These are phyloP conservation scores for Leccinum arenicola DNA, from an alignment of 768 basidiomycete genomes.

Conservation along the genomic window DNA sequence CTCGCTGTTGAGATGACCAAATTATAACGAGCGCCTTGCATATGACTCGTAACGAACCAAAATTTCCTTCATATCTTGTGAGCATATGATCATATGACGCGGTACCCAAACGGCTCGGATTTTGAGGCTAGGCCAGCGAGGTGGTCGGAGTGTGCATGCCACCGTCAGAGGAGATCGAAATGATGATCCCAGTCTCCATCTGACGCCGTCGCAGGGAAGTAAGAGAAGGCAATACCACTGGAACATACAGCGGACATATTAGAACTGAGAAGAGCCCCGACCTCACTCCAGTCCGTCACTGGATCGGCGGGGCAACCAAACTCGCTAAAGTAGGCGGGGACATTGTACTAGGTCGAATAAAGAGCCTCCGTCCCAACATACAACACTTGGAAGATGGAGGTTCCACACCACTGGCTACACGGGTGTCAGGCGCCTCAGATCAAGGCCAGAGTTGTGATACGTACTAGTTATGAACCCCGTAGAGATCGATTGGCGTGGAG, in stretches of 20 bases:
- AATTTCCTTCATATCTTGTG: too few relatives aligned
- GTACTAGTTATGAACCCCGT: slow-evolving; percentile 84
- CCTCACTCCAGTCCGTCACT: slow-evolving; percentile 75
- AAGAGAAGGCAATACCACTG: slow-evolving; percentile 86
- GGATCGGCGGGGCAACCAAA: slow-evolving; percentile 72
- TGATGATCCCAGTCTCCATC: slow-evolving; percentile 81
- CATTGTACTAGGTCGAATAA: slow-evolving; percentile 58
- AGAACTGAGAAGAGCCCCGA: slow-evolving; percentile 64
- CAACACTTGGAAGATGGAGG: slow-evolving; percentile 50
- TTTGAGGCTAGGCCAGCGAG: too few relatives aligned
- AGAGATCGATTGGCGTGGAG: slow-evolving; percentile 73
- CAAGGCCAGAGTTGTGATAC: slow-evolving; percentile 28
- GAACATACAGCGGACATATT: slow-evolving; percentile 84
- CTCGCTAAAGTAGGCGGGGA: slow-evolving; percentile 89
- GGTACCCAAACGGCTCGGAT: too few relatives aligned
- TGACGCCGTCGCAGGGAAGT: slow-evolving; percentile 78
- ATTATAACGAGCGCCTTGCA: too few relatives aligned
- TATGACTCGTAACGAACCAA: too few relatives aligned
- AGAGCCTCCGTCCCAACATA: slow-evolving; percentile 55
- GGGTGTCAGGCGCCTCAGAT: slow-evolving; percentile 1
- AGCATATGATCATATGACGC: too few relatives aligned
- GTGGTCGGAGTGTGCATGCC: too few relatives aligned
- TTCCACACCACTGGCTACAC: slow-evolving; percentile 79
- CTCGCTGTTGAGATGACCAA: too few relatives aligned
- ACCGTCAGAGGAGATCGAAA: slow-evolving; percentile 56